Evolutionary conservation across 306 rosid species (phyloP).

Genomic region (Quercus glauca): DNA sequence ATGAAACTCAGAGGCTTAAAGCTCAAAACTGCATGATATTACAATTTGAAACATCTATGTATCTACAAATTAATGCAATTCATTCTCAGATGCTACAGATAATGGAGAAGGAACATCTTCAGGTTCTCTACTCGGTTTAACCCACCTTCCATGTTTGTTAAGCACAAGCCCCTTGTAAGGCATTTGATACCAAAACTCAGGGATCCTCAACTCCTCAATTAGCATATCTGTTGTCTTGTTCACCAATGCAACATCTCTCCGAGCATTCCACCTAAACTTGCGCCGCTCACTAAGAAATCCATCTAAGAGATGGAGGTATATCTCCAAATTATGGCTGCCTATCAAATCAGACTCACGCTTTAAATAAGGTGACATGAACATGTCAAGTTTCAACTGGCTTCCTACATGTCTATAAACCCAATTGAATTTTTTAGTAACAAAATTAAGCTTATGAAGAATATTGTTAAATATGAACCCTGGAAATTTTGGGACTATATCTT

Average conservation of each 20-base stretch:
- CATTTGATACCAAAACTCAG: constrained; percentile 59
- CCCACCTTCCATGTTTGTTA: constrained; percentile 69
- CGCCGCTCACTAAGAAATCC: constrained; percentile 33
- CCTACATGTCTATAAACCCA: constrained; percentile 68
- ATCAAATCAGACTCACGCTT: constrained; percentile 37
- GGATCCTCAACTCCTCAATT: constrained; percentile 52
- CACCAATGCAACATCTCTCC: constrained; percentile 63
- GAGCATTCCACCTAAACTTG: constrained; percentile 43
- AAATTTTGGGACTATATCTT: constrained; percentile 55
- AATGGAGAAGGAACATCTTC: constrained; percentile 65
- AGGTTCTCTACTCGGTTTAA: constrained; percentile 51
- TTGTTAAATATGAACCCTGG: constrained; percentile 46
- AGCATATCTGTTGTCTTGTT: constrained; percentile 63
- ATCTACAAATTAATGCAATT: not conserved
- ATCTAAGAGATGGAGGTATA: constrained; percentile 65
- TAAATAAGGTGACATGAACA: constrained; percentile 46
- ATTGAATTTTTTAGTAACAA: constrained; percentile 33
- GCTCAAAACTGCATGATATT: not conserved
- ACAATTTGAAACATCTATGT: not conserved
- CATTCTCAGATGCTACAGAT: not conserved
- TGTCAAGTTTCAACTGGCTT: constrained; percentile 40
- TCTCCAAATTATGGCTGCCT: constrained; percentile 58
- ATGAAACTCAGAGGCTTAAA: not conserved
- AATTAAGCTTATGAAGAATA: constrained; percentile 34
- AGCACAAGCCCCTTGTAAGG: constrained; percentile 60